Evolutionary conservation across 106 monocot genomes (phyloP).

Genomic region (Allium fistulosum): DNA sequence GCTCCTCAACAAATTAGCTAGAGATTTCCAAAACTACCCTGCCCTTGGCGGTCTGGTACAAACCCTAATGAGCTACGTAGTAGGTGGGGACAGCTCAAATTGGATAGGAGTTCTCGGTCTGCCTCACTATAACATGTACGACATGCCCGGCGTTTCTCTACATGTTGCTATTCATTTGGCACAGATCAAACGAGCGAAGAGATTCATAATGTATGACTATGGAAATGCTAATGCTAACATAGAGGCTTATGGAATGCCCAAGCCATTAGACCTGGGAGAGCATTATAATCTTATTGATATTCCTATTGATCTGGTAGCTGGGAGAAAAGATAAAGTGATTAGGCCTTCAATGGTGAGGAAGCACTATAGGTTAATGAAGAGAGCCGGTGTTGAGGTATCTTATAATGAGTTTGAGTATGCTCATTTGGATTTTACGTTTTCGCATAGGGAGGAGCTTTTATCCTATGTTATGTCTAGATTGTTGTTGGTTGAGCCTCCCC

Average conservation of each 20-base stretch:
- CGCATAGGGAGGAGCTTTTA: slow-evolving; percentile 87
- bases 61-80: slow-evolving; percentile 88
- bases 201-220: slow-evolving; percentile 87
- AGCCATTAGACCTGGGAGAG: slow-evolving; percentile 73
- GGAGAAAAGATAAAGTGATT: slow-evolving; percentile 78
- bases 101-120: slow-evolving; percentile 88
- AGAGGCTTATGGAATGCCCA: slow-evolving; percentile 64
- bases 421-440: slow-evolving; percentile 93
- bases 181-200: slow-evolving; percentile 70
- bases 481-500: slow-evolving; percentile 30
- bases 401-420: slow-evolving; percentile 91
- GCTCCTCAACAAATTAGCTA: slow-evolving; percentile 90
- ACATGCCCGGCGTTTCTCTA: slow-evolving; percentile 94
- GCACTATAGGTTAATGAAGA: slow-evolving; percentile 79
- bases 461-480: slow-evolving; percentile 83
- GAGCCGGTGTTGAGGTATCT: slow-evolving; percentile 58
- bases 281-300: slow-evolving; percentile 70
- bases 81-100: slow-evolving; percentile 90
- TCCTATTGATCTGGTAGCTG: slow-evolving; percentile 89
- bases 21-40: slow-evolving; percentile 91
- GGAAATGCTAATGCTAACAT: slow-evolving; percentile 68
- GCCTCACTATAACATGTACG: slow-evolving; percentile 95
- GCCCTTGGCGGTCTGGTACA: slow-evolving; percentile 91
- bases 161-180: slow-evolving; percentile 82
- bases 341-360: slow-evolving; percentile 87